These are phyloP conservation scores for Debaryomyces udenii DNA, from an alignment of 1,139 yeast species.

Conservation along the genomic window DNA sequence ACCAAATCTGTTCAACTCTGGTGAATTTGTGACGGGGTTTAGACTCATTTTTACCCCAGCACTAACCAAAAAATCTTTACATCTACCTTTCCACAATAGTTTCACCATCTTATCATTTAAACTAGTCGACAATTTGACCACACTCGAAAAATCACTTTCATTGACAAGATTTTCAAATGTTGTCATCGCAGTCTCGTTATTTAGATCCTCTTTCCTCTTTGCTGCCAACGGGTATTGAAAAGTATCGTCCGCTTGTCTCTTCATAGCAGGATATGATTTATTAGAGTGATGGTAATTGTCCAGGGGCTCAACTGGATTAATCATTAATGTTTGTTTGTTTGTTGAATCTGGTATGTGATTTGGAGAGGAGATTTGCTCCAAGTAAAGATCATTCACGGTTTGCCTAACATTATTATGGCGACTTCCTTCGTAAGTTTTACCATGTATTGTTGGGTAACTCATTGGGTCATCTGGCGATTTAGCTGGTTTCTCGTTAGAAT, in stretches of 20 bases:
- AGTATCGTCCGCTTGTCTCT: slow-evolving; percentile 7
- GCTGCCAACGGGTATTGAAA: not conserved
- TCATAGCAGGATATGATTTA: slow-evolving; percentile 21
- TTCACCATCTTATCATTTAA: slow-evolving; percentile 62
- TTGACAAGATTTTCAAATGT: slow-evolving; percentile 57
- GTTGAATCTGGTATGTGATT: not conserved
- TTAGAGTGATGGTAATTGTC: slow-evolving; percentile 31
- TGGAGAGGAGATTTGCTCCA: not conserved
- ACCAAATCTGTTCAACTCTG: slow-evolving; percentile 44
- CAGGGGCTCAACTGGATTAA: slow-evolving; percentile 5
- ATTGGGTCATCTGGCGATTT: not conserved
- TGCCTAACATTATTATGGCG: not conserved
- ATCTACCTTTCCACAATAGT: slow-evolving; percentile 86
- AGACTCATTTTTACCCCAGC: slow-evolving; percentile 64
- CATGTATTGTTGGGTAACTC: not conserved
- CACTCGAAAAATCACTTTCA: slow-evolving; percentile 64
- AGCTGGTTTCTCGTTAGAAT: slow-evolving; percentile 21
- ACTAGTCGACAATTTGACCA: slow-evolving; percentile 75
- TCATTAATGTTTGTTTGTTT: slow-evolving; percentile 4
- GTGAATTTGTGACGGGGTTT: slow-evolving; percentile 32
- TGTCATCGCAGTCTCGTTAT: slow-evolving; percentile 47
- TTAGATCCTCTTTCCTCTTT: slow-evolving; percentile 4
- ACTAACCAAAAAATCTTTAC: slow-evolving; percentile 76
- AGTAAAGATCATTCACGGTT: not conserved
- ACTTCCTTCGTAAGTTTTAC: not conserved